phyloP scores from a whole-genome alignment of 768 basidiomycete genomes.

The Rhodotorula toruloides region DNA sequence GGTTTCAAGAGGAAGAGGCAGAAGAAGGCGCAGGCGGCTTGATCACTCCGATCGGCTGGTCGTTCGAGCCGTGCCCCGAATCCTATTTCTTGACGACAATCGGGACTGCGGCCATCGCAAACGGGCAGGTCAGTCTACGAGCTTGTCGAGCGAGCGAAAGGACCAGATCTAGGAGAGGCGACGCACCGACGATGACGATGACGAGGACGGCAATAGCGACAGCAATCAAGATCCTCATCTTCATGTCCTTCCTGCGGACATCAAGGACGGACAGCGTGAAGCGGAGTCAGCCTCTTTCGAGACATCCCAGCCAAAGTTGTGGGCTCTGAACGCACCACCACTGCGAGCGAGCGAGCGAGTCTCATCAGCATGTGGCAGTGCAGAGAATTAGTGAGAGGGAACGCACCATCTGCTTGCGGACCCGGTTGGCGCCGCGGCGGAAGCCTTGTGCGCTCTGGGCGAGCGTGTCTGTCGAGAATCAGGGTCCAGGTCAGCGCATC shows the following conservation, averaged over 20 bases:
- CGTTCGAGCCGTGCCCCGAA: conserved; percentile 37
- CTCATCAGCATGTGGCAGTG: not conserved
- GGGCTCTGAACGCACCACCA: conserved; percentile 25
- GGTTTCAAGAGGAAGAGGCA: not conserved
- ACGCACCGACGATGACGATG: conserved; percentile 74
- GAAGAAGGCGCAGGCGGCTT: conserved; percentile 1
- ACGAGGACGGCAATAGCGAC: conserved; percentile 82
- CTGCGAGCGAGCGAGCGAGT: conserved; percentile 2
- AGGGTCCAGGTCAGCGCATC: not conserved
- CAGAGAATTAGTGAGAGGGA: not conserved
- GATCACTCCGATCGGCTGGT: conserved; percentile 20
- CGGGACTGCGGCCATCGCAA: conserved; percentile 35
- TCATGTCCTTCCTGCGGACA: conserved; percentile 45
- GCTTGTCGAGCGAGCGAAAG: not conserved
- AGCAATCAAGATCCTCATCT: conserved; percentile 97
- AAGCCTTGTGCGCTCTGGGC: conserved; percentile 99
- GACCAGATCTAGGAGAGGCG: too few species aligned
- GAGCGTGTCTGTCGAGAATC: conserved; percentile 65
- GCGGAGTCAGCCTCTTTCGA: not conserved
- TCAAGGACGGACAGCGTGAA: conserved; percentile 16
- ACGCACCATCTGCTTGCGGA: conserved; percentile 74
- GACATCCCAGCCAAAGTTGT: conserved; percentile 3
- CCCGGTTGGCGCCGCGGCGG: conserved; percentile 91
- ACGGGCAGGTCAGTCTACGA: too few species aligned
- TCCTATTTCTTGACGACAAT: conserved; percentile 41